Evolutionary conservation across 2,329 filamentous ascomycete species (phyloP).

Genomic region (Stagonosporopsis cucurbitacearum): DNA sequence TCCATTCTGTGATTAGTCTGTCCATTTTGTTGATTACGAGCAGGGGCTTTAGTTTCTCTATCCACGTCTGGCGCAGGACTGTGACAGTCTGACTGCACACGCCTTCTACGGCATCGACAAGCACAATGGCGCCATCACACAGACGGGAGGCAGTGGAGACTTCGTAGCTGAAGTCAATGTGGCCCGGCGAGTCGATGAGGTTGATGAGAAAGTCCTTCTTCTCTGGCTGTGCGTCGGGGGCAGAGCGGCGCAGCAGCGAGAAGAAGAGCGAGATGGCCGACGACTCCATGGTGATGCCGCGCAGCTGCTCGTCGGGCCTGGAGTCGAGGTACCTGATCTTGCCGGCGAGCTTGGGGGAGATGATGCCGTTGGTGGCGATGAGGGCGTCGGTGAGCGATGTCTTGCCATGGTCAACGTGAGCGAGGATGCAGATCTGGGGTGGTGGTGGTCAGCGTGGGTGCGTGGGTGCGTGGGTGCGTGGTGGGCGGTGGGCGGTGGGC

Average conservation of each 20-base stretch:
- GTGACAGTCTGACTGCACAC: slow-evolving; percentile 99
- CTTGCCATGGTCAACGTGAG: slow-evolving; percentile 98
- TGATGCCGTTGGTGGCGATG: slow-evolving; percentile 98
- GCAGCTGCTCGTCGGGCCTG: slow-evolving; percentile 89
- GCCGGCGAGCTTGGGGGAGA: slow-evolving; percentile 94
- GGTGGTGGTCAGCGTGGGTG: not conserved
- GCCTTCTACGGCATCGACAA: slow-evolving; percentile 96
- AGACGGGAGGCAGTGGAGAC: slow-evolving; percentile 94
- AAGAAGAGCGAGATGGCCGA: slow-evolving; percentile 97
- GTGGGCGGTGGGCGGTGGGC: not conserved
- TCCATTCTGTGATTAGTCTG: slow-evolving; percentile 88
- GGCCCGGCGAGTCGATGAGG: slow-evolving; percentile 94
- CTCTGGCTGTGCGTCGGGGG: slow-evolving; percentile 71
- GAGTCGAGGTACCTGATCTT: slow-evolving; percentile 99
- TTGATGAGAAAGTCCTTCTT: slow-evolving; percentile 95
- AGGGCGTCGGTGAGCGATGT: slow-evolving; percentile 95
- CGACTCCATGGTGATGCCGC: slow-evolving; percentile 99
- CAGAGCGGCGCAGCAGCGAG: slow-evolving; percentile 79
- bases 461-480: too few species aligned
- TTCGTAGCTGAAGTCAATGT: slow-evolving; percentile 98
- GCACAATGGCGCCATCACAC: slow-evolving; percentile 90
- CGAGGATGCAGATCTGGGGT: slow-evolving; percentile 82
- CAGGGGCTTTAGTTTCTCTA: slow-evolving; percentile 91
- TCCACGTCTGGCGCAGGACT: slow-evolving; percentile 92
- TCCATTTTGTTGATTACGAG: slow-evolving; percentile 99